A percentile compares a stretch with the other conserved stretches of the same genome.
These are phyloP conservation scores for Russula olivacea DNA, from an alignment of 768 basidiomycete species.

Conservation along the genomic window DNA sequence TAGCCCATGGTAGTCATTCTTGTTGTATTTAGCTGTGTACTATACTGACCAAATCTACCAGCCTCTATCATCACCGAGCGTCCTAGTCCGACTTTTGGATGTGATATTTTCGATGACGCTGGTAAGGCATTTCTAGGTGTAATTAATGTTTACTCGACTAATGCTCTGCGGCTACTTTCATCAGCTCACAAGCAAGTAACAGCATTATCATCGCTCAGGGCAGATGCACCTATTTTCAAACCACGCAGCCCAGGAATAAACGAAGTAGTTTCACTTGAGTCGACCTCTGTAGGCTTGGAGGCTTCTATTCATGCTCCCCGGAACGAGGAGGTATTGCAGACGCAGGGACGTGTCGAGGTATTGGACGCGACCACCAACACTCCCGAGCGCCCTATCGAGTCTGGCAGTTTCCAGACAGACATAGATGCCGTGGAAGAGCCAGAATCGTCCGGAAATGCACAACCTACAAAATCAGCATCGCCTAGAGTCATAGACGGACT, in stretches of 20 bases:
- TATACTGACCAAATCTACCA: not conserved
- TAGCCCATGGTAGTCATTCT: not conserved
- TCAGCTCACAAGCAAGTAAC: not conserved
- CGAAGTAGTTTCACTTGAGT: not conserved
- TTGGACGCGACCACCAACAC: not conserved
- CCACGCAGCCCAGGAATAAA: not conserved
- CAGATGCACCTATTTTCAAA: constrained; percentile 13
- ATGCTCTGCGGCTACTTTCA: not conserved
- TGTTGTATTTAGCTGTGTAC: not conserved
- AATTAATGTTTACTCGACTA: not conserved
- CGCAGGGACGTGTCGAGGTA: not conserved
- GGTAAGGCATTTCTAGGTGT: not conserved
- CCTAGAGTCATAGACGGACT: not conserved
- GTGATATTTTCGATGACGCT: not conserved
- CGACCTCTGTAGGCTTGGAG: not conserved
- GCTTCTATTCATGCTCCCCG: constrained; percentile 7
- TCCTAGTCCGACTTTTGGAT: not conserved
- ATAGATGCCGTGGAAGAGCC: not conserved
- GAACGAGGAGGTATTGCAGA: not conserved
- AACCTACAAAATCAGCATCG: not conserved
- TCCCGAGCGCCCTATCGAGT: not conserved
- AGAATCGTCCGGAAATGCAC: not conserved
- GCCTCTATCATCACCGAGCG: not conserved
- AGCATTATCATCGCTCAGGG: not conserved
- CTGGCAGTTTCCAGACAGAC: not conserved